phyloP scores from a whole-genome alignment of 208 protist genomes.

The Trichomonas vaginalis region DNA sequence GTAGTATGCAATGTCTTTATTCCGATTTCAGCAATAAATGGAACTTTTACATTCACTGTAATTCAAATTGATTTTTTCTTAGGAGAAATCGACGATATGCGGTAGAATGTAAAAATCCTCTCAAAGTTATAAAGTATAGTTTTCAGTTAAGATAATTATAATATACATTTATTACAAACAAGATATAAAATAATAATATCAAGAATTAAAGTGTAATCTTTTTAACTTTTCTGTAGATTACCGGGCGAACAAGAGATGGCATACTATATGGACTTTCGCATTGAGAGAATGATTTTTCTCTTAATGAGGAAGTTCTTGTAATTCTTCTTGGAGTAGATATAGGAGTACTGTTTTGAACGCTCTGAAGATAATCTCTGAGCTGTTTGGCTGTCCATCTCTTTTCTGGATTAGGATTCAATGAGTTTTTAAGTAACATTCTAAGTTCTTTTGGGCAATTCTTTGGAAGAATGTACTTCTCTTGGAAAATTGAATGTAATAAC shows the following conservation, averaged over 20 bases:
- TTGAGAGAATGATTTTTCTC: neutral
- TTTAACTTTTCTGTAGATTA: neutral
- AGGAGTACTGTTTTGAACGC: neutral
- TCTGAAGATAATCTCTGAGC: neutral
- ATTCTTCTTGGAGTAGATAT: neutral
- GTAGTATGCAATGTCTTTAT: no score
- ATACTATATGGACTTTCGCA: neutral
- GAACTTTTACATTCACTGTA: no score
- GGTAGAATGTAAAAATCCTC: no score
- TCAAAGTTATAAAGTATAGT: no score
- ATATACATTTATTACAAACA: no score
- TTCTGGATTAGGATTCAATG: neutral
- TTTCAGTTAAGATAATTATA: no score
- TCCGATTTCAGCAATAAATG: no score
- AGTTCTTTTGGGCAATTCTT: neutral
- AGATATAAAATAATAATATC: neutral
- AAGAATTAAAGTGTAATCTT: neutral
- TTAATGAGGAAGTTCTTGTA: neutral
- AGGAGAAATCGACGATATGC: no score
- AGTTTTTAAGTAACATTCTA: neutral
- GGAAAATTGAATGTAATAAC: neutral
- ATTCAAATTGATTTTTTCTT: no score
- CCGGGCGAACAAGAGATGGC: neutral
- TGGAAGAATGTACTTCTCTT: neutral
- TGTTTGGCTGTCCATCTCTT: neutral